A percentile compares a stretch with the other conserved stretches of the same genome.
phyloP scores from a whole-genome alignment of 176 grass and related monocot species.

The Eleusine indica region DNA sequence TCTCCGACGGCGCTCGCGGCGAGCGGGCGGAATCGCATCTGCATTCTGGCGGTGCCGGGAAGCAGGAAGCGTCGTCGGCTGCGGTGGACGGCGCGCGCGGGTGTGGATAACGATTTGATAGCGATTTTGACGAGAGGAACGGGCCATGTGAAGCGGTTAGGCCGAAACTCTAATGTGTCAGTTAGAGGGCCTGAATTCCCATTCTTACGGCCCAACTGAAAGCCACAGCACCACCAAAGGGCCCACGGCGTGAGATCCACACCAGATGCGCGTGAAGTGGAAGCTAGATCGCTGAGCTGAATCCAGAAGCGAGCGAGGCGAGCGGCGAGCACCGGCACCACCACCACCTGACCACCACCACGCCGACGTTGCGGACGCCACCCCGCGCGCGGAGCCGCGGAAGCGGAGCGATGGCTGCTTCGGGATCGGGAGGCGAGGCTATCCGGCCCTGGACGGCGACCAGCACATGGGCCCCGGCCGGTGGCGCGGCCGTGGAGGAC shows the following conservation, averaged over 20 bases:
- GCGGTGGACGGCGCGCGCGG: constrained; percentile 16
- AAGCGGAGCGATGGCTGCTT: constrained; percentile 37
- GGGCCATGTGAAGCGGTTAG: background rate
- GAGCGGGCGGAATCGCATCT: constrained; percentile 29
- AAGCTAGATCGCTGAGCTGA: constrained; percentile 39
- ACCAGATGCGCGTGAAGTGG: constrained; percentile 34
- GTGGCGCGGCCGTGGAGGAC: constrained; percentile 46
- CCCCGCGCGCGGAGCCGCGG: background rate
- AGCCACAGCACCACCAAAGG: background rate
- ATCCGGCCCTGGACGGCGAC: constrained; percentile 44
- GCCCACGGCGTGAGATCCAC: constrained; percentile 7
- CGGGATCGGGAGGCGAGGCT: constrained; percentile 31
- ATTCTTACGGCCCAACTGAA: background rate
- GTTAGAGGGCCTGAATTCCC: background rate
- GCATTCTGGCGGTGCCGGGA: constrained; percentile 24
- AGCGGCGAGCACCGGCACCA: constrained; percentile 27
- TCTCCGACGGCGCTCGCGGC: constrained; percentile 38
- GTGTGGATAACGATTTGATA: constrained; percentile 34
- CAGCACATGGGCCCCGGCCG: constrained; percentile 47
- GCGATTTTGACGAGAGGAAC: background rate
- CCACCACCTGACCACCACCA: background rate
- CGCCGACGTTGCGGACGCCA: background rate
- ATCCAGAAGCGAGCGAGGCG: constrained; percentile 38
- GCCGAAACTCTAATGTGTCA: background rate
- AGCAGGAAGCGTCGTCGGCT: constrained; percentile 5